Evolutionary conservation across 176 grass and related monocot genomes (phyloP).

Genomic region (Lolium multiflorum): DNA sequence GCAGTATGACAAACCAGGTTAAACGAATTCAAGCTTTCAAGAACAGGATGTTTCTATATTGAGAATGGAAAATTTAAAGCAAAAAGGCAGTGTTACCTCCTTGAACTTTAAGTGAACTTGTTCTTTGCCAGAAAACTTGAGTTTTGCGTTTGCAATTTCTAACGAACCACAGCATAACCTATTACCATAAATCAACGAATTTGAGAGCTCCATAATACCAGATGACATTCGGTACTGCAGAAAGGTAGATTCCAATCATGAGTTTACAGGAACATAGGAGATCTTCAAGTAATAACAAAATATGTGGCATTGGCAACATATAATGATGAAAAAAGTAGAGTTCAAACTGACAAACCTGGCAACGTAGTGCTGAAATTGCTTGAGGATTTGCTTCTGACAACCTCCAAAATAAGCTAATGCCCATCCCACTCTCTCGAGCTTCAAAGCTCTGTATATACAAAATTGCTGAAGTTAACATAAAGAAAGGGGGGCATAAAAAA

Average conservation of each 20-base stretch:
- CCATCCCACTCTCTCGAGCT: constrained; percentile 92
- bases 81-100: constrained; percentile 59
- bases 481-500: constrained; percentile 14
- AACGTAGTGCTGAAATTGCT: constrained; percentile 89
- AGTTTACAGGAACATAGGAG: constrained; percentile 36
- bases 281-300: constrained; percentile 39
- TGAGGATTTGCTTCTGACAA: constrained; percentile 94
- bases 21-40: background rate
- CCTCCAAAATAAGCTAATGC: constrained; percentile 95
- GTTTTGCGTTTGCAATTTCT: constrained; percentile 80
- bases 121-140: constrained; percentile 68
- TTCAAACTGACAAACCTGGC: constrained; percentile 68
- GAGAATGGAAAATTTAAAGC: constrained; percentile 7
- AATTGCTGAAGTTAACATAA: constrained; percentile 16
- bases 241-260: constrained; percentile 26
- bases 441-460: constrained; percentile 74
- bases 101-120: constrained; percentile 62
- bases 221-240: constrained; percentile 96
- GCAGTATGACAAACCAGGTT: background rate
- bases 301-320: constrained; percentile 3
- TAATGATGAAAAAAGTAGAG: background rate
- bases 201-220: constrained; percentile 96
- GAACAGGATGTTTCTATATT: constrained; percentile 32
- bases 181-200: constrained; percentile 85
- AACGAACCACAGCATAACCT: constrained; percentile 85